Evolutionary conservation across 164 flowering plant species (phyloP).

Genomic region (Cinnamomum micranthum): DNA sequence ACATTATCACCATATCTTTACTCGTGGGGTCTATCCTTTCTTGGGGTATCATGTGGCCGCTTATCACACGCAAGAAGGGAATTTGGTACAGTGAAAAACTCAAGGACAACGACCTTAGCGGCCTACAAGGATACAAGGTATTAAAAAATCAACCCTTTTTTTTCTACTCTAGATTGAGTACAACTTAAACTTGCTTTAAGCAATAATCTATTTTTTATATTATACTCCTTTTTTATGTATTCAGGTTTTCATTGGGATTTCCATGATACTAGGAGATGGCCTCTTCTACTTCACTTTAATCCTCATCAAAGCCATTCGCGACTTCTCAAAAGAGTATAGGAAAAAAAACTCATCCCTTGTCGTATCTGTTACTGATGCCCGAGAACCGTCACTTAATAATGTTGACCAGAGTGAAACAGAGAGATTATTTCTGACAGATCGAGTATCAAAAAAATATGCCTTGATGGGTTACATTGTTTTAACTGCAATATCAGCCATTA

Average conservation of each 20-base stretch:
- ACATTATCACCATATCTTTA: conserved; percentile 37
- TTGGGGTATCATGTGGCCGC: conserved; percentile 48
- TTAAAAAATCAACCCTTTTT: too few relatives aligned
- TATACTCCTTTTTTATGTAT: neutral
- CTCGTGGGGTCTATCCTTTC: conserved; percentile 36
- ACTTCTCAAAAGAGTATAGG: neutral
- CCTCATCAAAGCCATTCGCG: conserved; percentile 5
- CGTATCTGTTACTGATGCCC: neutral
- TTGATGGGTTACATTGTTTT: conserved; percentile 13
- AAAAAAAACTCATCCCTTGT: conserved; percentile 4
- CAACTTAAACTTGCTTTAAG: too few relatives aligned
- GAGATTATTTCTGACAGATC: conserved; percentile 23
- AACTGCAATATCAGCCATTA: conserved; percentile 17
- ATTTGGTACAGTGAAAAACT: conserved; percentile 35
- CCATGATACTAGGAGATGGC: conserved; percentile 36
- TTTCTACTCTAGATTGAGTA: too few relatives aligned
- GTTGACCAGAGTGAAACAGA: conserved; percentile 24
- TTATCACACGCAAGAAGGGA: conserved; percentile 36
- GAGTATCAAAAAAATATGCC: conserved; percentile 21
- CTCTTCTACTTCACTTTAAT: conserved; percentile 22
- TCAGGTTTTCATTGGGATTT: conserved; percentile 32
- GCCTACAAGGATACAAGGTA: conserved; percentile 18
- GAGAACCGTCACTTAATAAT: neutral
- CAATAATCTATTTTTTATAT: too few relatives aligned
- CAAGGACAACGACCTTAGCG: conserved; percentile 24